Evolutionary conservation across 1,139 yeast species (phyloP), one percentile per base, ranked within the genome.

Genomic region (Pichia sp.): DNA sequence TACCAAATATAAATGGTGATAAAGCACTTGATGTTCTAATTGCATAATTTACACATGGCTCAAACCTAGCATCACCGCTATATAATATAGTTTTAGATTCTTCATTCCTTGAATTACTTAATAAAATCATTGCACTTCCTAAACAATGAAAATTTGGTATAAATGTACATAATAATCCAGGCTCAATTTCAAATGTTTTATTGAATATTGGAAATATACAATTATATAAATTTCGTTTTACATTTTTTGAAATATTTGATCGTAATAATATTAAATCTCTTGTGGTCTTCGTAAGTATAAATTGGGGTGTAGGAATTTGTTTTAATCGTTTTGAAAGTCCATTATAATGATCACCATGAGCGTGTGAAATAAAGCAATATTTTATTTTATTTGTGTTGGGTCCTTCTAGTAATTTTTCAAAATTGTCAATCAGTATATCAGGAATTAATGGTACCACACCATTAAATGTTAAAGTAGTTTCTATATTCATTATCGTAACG

Each of bases 141-240:
- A 54, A n/a, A 37, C 56, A 55, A 37, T 55, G 54, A 27, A 48
- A 54, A 31, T 47, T 50, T 1, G 55, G 53, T 22, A 54, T 52
- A 30, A 54, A 42, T 4, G 51, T 49, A 28, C 46, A 39, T 6
- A 27, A 24, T 7, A 52, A 30, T 1, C 32, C 29, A 2, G 25
- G 33, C 12, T 43, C 48, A 7, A 40, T 9, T 23, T 35, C 36
- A 6, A 33, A 23, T 11, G 43, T n/a, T 24, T 41, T 24, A 30
- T 50, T 40, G 22, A 48, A 32, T 1, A 31, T 8, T 5, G 31
- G 6, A 10, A 39, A 27, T 12, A 11, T 23, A 16, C 26, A 32
- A 23, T 30, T 25, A 6, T 20, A 25, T 27, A 45, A 22, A 23
- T 39, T 41, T 35, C 35, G 26, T 16, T 26, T 28, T 10, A 33